Conservation (phyloP, 2,329 filamentous ascomycete species). For the Trichoderma gracile region DNA sequence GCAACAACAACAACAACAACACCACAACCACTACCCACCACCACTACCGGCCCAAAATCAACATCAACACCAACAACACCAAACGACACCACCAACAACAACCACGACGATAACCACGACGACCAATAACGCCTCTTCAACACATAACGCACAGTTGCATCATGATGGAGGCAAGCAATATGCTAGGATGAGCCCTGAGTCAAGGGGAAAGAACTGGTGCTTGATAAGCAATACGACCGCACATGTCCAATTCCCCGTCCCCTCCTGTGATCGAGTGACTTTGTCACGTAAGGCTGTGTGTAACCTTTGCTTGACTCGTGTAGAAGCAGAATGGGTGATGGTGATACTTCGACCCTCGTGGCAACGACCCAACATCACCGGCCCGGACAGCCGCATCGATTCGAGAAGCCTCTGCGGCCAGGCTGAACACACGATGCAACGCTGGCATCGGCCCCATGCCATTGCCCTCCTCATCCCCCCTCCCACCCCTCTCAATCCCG, state of each 20-base stretch:
- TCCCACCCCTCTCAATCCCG: not conserved
- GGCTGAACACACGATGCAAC: constrained; percentile 10
- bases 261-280: constrained; percentile 3
- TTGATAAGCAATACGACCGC: constrained; percentile 20
- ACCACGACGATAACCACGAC: not conserved
- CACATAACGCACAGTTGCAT: constrained; percentile 2
- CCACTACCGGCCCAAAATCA: not conserved
- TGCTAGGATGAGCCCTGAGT: not conserved
- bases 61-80: no score
- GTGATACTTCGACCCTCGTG: not conserved
- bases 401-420: constrained; percentile 18
- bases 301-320: not conserved
- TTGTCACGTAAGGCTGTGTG: constrained; percentile 7
- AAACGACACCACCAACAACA: not conserved
- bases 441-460: not conserved
- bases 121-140: not conserved
- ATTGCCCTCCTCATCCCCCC: no score
- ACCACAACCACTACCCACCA: no score
- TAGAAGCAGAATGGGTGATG: not conserved
- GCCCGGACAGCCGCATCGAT: constrained; percentile 16
- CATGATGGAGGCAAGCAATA: constrained; percentile 2
- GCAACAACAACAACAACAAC: no score
- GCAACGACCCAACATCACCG: constrained; percentile 16
- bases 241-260: not conserved
- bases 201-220: constrained; percentile 2